Percentiles rank a stretch among this genome's conserved stretches.
Conservation (phyloP, 371 early-diverging fungal species). For the Mortierella sp. region DNA sequence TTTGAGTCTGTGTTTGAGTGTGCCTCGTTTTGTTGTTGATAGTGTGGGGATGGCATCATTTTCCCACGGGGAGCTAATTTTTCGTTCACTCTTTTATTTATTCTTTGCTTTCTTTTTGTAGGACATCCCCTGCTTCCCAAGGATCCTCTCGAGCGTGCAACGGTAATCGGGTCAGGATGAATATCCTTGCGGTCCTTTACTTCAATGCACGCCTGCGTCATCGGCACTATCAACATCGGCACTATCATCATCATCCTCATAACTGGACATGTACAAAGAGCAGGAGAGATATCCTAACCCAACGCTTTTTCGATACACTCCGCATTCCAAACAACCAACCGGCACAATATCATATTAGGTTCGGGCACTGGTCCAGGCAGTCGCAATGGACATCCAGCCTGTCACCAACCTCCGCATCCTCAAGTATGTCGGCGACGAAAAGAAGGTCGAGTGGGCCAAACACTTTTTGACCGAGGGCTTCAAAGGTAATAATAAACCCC, state of each 20-base stretch:
- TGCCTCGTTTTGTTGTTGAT: background rate
- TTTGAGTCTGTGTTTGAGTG: background rate
- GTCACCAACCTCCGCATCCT: slow-evolving; percentile 87
- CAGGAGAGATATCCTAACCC: background rate
- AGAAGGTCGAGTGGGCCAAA: slow-evolving; percentile 74
- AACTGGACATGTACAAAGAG: background rate
- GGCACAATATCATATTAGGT: slow-evolving; percentile 61
- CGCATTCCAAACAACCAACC: background rate
- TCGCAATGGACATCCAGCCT: slow-evolving; percentile 92
- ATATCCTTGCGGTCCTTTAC: background rate
- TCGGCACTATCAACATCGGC: background rate
- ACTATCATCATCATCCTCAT: background rate
- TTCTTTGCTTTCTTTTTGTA: slow-evolving; percentile 15
- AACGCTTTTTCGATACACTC: background rate
- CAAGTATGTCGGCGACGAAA: slow-evolving; percentile 67
- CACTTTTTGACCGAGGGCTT: slow-evolving; percentile 76
- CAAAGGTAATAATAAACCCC: slow-evolving; percentile 60
- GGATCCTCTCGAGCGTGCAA: slow-evolving; percentile 72
- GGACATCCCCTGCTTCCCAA: slow-evolving; percentile 80
- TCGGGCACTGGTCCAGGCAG: slow-evolving; percentile 77
- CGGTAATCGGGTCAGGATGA: slow-evolving; percentile 50
- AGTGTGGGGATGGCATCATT: background rate
- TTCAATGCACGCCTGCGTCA: background rate
- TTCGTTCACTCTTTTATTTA: background rate
- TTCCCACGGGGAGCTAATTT: slow-evolving; percentile 40